Conservation (phyloP, 495 filamentous ascomycete genomes). For the Zalerion maritima region DNA sequence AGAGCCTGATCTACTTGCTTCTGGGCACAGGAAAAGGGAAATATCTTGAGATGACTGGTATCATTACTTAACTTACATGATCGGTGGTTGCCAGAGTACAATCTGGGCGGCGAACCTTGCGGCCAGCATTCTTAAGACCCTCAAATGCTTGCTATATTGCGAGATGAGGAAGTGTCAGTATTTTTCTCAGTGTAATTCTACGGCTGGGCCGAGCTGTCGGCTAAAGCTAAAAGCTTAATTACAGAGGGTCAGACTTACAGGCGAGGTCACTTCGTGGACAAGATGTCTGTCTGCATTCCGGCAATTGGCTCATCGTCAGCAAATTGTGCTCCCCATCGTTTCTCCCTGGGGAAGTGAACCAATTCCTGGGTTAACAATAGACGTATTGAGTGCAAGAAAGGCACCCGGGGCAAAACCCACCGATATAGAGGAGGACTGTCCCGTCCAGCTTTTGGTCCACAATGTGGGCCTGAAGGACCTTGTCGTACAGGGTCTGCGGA, state of each 20-base stretch:
- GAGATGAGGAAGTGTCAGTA: too few relatives aligned
- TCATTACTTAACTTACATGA: slow-evolving; percentile 87
- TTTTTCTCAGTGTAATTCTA: slow-evolving; percentile 2
- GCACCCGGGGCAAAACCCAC: slow-evolving; percentile 26
- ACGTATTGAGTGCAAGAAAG: slow-evolving; percentile 1
- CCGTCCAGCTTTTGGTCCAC: slow-evolving; percentile 89
- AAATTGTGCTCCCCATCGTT: background rate
- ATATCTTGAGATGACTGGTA: too few relatives aligned
- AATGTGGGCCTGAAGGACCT: slow-evolving; percentile 86
- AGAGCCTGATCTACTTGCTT: too few relatives aligned
- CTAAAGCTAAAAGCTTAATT: slow-evolving; percentile 1
- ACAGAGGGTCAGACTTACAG: slow-evolving; percentile 33
- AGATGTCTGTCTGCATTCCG: slow-evolving; percentile 62
- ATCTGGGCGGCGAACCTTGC: slow-evolving; percentile 82
- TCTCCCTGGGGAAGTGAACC: too few relatives aligned
- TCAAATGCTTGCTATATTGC: slow-evolving; percentile 78
- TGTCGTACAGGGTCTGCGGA: slow-evolving; percentile 91
- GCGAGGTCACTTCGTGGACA: slow-evolving; percentile 95
- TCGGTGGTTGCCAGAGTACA: slow-evolving; percentile 95
- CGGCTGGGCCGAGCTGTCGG: background rate
- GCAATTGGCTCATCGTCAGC: slow-evolving; percentile 4
- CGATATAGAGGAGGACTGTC: slow-evolving; percentile 85
- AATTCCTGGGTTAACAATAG: background rate
- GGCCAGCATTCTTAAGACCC: slow-evolving; percentile 72
- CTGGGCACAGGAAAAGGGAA: too few relatives aligned